phyloP scores from a whole-genome alignment of 176 grass and related monocot genomes.

The Lolium perenne region DNA sequence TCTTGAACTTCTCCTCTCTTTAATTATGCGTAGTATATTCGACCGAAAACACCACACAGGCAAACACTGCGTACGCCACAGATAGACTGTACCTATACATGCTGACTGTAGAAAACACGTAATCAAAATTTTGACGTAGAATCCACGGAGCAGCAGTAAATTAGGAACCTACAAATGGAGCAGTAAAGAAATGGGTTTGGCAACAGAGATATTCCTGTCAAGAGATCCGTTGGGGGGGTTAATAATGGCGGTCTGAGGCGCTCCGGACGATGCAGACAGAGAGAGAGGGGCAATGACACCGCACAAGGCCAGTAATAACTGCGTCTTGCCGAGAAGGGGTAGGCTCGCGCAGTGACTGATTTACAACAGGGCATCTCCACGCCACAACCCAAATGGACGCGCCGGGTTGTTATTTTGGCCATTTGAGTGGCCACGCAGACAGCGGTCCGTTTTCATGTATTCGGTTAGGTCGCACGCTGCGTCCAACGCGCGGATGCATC shows the following conservation, averaged over 20 bases:
- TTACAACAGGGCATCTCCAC: too few species aligned
- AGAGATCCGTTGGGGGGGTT: slow-evolving; percentile 1
- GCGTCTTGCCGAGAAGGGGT: background rate
- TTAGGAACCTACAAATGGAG: too few species aligned
- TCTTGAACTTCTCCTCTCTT: background rate
- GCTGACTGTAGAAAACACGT: background rate
- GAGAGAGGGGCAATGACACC: background rate
- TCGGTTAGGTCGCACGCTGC: too few species aligned
- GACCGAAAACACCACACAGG: background rate
- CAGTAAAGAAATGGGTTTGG: background rate
- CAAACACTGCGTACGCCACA: background rate
- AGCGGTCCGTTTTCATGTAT: too few species aligned
- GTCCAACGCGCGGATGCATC: too few species aligned
- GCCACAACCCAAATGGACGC: too few species aligned
- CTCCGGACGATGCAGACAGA: background rate
- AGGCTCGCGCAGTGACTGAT: background rate
- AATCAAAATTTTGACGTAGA: background rate
- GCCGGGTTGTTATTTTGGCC: too few species aligned
- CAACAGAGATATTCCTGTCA: background rate
- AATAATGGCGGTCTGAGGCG: background rate
- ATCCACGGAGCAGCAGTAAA: background rate
- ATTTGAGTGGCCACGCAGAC: too few species aligned
- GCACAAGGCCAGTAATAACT: background rate
- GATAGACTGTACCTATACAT: background rate
- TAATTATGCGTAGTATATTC: background rate